A percentile compares a stretch with the other conserved stretches of the same genome.
These are phyloP conservation scores for Paracamarosporium sp. DNA, from an alignment of 2,329 filamentous ascomycete genomes.

Conservation along the genomic window DNA sequence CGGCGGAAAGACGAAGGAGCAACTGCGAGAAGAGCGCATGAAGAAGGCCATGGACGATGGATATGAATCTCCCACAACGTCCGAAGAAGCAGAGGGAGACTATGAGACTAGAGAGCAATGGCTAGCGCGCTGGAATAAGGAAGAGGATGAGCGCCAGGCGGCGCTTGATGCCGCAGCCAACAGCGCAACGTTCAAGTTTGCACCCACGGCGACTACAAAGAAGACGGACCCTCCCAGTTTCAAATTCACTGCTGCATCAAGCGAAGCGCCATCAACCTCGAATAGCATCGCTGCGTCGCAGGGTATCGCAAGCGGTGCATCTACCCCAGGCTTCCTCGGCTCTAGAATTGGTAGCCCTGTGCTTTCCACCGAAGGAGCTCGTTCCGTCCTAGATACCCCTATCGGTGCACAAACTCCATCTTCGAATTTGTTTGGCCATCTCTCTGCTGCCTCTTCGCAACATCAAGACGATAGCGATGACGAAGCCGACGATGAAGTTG, in stretches of 20 bases:
- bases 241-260: background rate
- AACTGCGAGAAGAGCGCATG: slow-evolving; percentile 43
- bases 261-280: background rate
- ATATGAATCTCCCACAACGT: background rate
- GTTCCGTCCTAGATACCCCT: slow-evolving; percentile 40
- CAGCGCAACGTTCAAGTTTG: slow-evolving; percentile 25
- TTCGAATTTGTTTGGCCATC: slow-evolving; percentile 42
- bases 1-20: slow-evolving; percentile 37
- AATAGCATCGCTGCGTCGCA: background rate
- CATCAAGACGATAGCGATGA: slow-evolving; percentile 31
- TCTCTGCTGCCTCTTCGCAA: slow-evolving; percentile 42
- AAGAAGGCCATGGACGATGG: slow-evolving; percentile 36
- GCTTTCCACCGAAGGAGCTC: slow-evolving; percentile 33
- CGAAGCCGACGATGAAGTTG: slow-evolving; percentile 30
- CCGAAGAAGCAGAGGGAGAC: slow-evolving; percentile 45
- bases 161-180: slow-evolving; percentile 18
- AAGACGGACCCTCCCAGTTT: background rate
- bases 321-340: slow-evolving; percentile 30
- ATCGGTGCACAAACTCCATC: slow-evolving; percentile 25
- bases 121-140: slow-evolving; percentile 37
- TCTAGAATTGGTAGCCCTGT: slow-evolving; percentile 38
- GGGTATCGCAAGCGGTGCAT: slow-evolving; percentile 24
- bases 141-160: slow-evolving; percentile 36
- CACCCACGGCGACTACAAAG: slow-evolving; percentile 25
- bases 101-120: slow-evolving; percentile 44